Evolutionary conservation across 805 yeast genomes (phyloP).

Genomic region (Ogataea degrootiae): DNA sequence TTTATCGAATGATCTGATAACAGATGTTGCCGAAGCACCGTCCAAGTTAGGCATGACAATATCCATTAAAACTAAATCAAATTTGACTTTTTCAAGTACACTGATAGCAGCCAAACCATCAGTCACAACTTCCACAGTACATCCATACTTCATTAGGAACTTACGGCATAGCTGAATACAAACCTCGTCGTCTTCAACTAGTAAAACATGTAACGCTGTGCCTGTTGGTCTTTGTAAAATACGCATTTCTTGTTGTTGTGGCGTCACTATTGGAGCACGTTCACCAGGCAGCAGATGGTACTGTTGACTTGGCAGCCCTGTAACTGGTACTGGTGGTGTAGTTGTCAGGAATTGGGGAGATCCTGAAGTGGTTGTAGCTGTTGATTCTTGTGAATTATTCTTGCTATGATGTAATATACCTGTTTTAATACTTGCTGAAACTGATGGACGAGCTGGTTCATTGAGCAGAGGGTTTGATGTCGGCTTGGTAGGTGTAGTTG

Average conservation of each 20-base stretch:
- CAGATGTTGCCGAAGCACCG: conserved; percentile 87
- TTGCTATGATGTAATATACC: conserved; percentile 4
- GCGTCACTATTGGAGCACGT: conserved; percentile 5
- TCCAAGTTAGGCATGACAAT: conserved; percentile 86
- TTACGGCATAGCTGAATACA: conserved; percentile 80
- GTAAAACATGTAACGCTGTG: conserved; percentile 55
- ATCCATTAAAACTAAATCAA: conserved; percentile 80
- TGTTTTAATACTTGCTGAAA: background rate
- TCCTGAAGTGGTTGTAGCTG: conserved; percentile 4
- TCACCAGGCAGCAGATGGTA: background rate
- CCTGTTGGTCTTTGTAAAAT: conserved; percentile 28
- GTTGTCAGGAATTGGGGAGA: conserved; percentile 9
- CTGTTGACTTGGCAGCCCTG: conserved; percentile 5
- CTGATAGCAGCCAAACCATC: conserved; percentile 89
- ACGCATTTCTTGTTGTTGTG: conserved; percentile 16
- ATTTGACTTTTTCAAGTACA: conserved; percentile 63
- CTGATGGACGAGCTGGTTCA: background rate
- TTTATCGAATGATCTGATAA: conserved; percentile 78
- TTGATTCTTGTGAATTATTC: conserved; percentile 2
- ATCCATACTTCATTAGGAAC: conserved; percentile 81
- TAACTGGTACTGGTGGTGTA: conserved; percentile 1
- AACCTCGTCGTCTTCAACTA: conserved; percentile 78
- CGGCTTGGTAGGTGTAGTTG: no score
- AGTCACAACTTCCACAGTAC: conserved; percentile 86
- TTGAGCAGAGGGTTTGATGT: no score